Base-by-base conservation (phyloP, 768 basidiomycete genomes). In the Pisolithus sp. region DNA sequence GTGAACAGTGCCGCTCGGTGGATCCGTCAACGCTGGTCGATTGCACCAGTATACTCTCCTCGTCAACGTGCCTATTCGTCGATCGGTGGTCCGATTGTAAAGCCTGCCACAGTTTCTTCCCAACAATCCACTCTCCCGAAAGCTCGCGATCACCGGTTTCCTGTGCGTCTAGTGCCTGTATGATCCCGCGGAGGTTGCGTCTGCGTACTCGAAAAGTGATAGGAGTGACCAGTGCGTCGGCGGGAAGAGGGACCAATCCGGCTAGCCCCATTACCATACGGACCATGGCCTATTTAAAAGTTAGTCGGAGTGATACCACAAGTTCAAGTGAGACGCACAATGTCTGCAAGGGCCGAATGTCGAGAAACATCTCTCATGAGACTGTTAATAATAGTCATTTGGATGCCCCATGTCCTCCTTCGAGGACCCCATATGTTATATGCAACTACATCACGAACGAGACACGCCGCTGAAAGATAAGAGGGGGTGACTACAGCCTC, bases 71-170 rank as follows among this genome's bases (percentile, higher is more conserved):
- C 52, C 45, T 53, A 53, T 66, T 65, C n/a, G 73, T 64, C 17
- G 77, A 73, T 62, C 78, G 83, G 81, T 89, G 89, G 61, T 94
- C 91, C 15, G 77, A 72, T 62, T 96, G 93, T 57, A 96, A 74
- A 26, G 82, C 73, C 56, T 83, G 83, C 95, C 95, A 99, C 0
- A 94, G 81, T 56, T 81, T 82, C 66, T 87, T 88, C 34, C 91
- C 91, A n/a, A 97, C 87, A 21, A 98, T 85, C 95, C 95, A 99
- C 73, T 99, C 95, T 0, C 93, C 95, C 1, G 83, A 83, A 28
- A 99, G 76, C 61, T 94, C 89, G 4, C 95, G 79, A 8, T 61
- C 66, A 31, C 93, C 94, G 9, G 76, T 76, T 68, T 99, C 95
- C 17, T 74, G 62, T 5, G 74, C 78, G 62, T 98, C 95, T 50